Evolutionary conservation across 805 yeast genomes (phyloP).

Genomic region (Wickerhamiella qilinensis): DNA sequence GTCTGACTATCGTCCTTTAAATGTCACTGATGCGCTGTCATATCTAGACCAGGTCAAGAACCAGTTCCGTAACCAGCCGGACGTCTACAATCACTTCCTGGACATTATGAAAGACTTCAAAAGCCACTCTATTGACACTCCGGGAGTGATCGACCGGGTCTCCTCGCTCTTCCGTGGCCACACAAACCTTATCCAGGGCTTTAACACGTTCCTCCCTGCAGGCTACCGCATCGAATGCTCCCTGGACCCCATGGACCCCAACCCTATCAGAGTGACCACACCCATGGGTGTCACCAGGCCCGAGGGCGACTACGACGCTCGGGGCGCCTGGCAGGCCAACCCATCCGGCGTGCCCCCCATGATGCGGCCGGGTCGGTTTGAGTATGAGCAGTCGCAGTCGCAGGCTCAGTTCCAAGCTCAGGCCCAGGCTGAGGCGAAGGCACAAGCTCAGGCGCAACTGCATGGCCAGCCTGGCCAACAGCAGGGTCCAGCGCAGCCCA

Average conservation of each 20-base stretch:
- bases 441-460: slow-evolving; percentile 4
- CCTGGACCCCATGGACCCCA: slow-evolving; percentile 71
- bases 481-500: slow-evolving; percentile 17
- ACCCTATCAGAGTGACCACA: slow-evolving; percentile 86
- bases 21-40: slow-evolving; percentile 90
- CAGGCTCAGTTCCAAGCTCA: neutral
- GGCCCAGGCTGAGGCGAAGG: neutral
- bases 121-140: slow-evolving; percentile 90
- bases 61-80: slow-evolving; percentile 84
- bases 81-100: slow-evolving; percentile 85
- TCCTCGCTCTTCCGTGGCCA: slow-evolving; percentile 83
- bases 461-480: slow-evolving; percentile 17
- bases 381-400: neutral
- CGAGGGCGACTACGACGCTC: slow-evolving; percentile 27
- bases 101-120: slow-evolving; percentile 99
- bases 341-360: neutral
- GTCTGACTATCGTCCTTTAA: slow-evolving; percentile 41
- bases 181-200: slow-evolving; percentile 85
- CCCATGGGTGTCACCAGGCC: slow-evolving; percentile 80
- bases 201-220: slow-evolving; percentile 92
- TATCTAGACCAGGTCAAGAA: slow-evolving; percentile 91
- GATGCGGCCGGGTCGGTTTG: slow-evolving; percentile 1
- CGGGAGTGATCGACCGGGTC: slow-evolving; percentile 95
- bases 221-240: slow-evolving; percentile 91
- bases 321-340: slow-evolving; percentile 6